Conservation (phyloP, 1,284 basidiomycete genomes). For the Rhodotorula sp. region DNA sequence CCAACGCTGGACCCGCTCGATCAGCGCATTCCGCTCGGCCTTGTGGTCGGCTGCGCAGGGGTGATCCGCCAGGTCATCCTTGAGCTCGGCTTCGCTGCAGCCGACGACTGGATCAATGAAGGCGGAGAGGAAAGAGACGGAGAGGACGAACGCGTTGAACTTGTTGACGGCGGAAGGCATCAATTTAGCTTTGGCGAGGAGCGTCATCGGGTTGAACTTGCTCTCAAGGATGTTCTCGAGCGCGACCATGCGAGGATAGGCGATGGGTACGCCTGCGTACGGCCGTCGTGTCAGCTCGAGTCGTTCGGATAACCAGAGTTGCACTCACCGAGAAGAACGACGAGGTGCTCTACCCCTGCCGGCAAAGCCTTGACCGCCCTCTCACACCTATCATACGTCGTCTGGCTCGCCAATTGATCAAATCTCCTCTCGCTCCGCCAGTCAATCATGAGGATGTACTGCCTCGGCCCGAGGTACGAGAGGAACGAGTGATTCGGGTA, state of each 20-base stretch:
- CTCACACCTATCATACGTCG: slow-evolving; percentile 72
- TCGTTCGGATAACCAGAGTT: too few species aligned
- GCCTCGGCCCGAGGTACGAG: slow-evolving; percentile 52
- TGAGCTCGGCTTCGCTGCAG: slow-evolving; percentile 71
- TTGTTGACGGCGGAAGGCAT: slow-evolving; percentile 46
- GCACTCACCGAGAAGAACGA: slow-evolving; percentile 67
- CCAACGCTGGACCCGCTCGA: slow-evolving; percentile 71
- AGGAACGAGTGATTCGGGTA: slow-evolving; percentile 78
- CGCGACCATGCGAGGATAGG: slow-evolving; percentile 91
- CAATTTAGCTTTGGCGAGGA: slow-evolving; percentile 61
- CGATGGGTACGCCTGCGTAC: slow-evolving; percentile 62
- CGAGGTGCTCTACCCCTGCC: slow-evolving; percentile 67
- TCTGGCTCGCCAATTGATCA: slow-evolving; percentile 68
- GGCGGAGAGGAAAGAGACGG: too few species aligned
- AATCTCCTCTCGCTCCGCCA: slow-evolving; percentile 78
- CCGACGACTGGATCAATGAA: fast-evolving
- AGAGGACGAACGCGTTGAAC: slow-evolving; percentile 59
- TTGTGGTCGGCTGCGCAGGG: slow-evolving; percentile 54
- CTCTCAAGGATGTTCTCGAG: slow-evolving; percentile 65
- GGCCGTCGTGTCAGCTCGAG: neutral
- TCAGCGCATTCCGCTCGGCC: slow-evolving; percentile 86
- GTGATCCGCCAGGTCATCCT: slow-evolving; percentile 71
- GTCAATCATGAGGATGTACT: slow-evolving; percentile 68
- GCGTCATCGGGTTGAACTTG: slow-evolving; percentile 76
- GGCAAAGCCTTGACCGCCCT: slow-evolving; percentile 56